Percentiles rank a stretch among this genome's conserved stretches.
Conservation (phyloP, 2,329 filamentous ascomycete species). For the Trichoderma citrinoviride region DNA sequence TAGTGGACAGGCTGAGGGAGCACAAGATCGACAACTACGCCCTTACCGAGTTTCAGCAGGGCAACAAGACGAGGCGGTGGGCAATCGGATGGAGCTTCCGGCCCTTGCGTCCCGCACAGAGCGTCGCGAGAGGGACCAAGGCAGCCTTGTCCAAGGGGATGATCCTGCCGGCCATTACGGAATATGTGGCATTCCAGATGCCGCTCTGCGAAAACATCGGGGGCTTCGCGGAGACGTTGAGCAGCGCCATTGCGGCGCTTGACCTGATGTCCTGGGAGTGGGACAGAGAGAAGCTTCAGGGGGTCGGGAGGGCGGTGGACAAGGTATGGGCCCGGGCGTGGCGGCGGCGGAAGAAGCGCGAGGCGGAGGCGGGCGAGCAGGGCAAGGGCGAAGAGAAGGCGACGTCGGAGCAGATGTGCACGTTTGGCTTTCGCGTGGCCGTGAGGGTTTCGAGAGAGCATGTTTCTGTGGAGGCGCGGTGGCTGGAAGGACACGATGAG, state of each 20-base stretch:
- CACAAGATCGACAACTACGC: constrained; percentile 72
- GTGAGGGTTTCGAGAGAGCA: constrained; percentile 41
- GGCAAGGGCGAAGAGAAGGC: constrained; percentile 25
- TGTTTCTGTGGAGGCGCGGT: constrained; percentile 53
- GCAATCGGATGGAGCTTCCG: constrained; percentile 84
- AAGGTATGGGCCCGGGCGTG: constrained; percentile 80
- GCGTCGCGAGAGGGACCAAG: constrained; percentile 45
- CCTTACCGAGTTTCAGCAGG: constrained; percentile 75
- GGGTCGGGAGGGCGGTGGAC: constrained; percentile 60
- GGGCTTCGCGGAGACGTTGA: constrained; percentile 36
- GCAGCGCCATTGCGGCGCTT: constrained; percentile 51
- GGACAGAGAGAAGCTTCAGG: constrained; percentile 51
- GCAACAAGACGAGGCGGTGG: constrained; percentile 78
- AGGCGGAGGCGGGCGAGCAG: constrained; percentile 43
- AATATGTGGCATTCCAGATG: constrained; percentile 44
- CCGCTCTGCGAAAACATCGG: constrained; percentile 38
- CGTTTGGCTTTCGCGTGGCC: constrained; percentile 59
- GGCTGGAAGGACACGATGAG: constrained; percentile 70
- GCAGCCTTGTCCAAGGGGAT: constrained; percentile 41
- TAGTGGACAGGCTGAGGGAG: constrained; percentile 59
- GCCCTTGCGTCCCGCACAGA: constrained; percentile 58
- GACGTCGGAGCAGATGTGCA: constrained; percentile 35
- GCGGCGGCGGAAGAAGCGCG: constrained; percentile 56
- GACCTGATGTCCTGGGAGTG: constrained; percentile 64
- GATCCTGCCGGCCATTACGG: constrained; percentile 45